Evolutionary conservation across 192 early-diverging fungal genomes (phyloP).

Genomic region (Coemansia sp.): DNA sequence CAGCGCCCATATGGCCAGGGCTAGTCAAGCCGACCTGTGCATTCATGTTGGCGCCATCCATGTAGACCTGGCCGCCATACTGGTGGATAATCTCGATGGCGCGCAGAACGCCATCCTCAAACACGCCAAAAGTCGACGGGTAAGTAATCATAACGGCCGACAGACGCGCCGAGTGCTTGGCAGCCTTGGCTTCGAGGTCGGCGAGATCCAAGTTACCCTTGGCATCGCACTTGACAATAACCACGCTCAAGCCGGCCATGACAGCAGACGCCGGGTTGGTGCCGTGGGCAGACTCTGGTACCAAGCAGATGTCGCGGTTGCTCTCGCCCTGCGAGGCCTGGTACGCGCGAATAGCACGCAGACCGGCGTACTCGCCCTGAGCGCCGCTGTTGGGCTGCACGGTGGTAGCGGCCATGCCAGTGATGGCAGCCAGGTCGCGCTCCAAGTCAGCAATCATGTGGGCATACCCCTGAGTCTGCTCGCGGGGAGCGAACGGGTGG

Average conservation of each 20-base stretch:
- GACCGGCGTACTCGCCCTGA: slow-evolving; percentile 98
- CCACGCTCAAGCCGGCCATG: slow-evolving; percentile 94
- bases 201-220: slow-evolving; percentile 90
- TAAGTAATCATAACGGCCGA: slow-evolving; percentile 99
- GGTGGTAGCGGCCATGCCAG: slow-evolving; percentile 89
- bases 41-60: slow-evolving; percentile 96
- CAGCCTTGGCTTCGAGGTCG: slow-evolving; percentile 87
- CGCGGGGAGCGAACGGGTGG: slow-evolving; percentile 94
- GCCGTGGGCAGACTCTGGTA: slow-evolving; percentile 98
- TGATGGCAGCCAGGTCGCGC: slow-evolving; percentile 83
- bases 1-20: slow-evolving; percentile 94
- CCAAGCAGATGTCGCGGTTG: slow-evolving; percentile 90
- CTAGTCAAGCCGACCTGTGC: slow-evolving; percentile 82
- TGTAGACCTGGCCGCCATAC: slow-evolving; percentile 97
- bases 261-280: slow-evolving; percentile 99
- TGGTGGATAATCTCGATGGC: slow-evolving; percentile 90
- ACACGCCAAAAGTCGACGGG: slow-evolving; percentile 98
- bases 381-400: slow-evolving; percentile 99
- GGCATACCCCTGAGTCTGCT: slow-evolving; percentile 93
- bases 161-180: slow-evolving; percentile 79
- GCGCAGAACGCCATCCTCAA: slow-evolving; percentile 84
- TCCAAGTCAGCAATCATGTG: slow-evolving; percentile 87
- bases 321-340: slow-evolving; percentile 77
- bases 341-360: slow-evolving; percentile 93
- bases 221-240: slow-evolving; percentile 87